Evolutionary conservation across 106 monocot species (phyloP), one percentile per base, ranked within the genome.

Genomic region (Posidonia australis): DNA sequence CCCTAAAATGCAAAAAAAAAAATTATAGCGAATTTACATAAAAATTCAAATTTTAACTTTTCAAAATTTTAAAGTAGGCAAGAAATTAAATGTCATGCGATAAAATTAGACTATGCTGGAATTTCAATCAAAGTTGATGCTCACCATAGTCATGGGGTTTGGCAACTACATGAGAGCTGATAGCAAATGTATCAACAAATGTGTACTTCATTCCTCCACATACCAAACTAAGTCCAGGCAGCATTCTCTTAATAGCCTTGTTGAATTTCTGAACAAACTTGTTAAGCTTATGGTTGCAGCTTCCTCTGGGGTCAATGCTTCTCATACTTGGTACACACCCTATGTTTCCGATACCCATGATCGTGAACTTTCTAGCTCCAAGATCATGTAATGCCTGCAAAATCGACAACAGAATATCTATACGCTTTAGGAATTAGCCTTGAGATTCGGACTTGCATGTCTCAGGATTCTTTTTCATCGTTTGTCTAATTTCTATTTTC

Each of bases 351-450:
- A 26, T 63, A 9, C 76, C 54, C 22, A 64, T 22, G 23, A 76
- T 53, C 13, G n/a, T 44, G 19, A 76, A 63, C 51, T 69, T 76
- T 5, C 69, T 54, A 10, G 69, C 76, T 49, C 76, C 69, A 36
- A 69, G 55, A 10, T 63, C 10, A 45, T 76, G 56, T 1, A 69
- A 21, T 13, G 16, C 69, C 76, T 76, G 74, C 59, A n/a, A n/a
- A n/a, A n/a, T n/a, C n/a, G n/a, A n/a, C n/a, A n/a, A n/a, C n/a
- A n/a, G n/a, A n/a, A n/a, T n/a, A n/a, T n/a, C n/a, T n/a, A n/a
- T n/a, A n/a, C n/a, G n/a, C n/a, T n/a, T n/a, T n/a, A 52, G n/a
- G 13, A 5, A 17, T 19, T 14, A 45, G 52, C 52, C 18, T 30
- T 21, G 16, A 47, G 25, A 28, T 5, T 1, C 41, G 10, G 43